Conservation (phyloP, 2,329 filamentous ascomycete genomes). For the Fusarium denticulatum region DNA sequence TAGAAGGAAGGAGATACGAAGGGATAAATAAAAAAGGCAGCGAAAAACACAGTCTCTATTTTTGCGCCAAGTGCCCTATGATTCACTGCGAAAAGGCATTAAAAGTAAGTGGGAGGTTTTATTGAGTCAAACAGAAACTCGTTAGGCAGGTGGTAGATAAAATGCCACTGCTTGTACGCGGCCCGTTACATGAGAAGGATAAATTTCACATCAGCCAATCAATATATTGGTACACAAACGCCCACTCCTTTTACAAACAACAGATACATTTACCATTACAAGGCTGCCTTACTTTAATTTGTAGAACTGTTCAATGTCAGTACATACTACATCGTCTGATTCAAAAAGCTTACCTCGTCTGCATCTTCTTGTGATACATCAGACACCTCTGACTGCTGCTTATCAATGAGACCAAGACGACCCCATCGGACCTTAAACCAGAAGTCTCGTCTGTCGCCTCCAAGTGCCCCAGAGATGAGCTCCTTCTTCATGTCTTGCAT, state of each 20-base stretch:
- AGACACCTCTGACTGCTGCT: slow-evolving; percentile 69
- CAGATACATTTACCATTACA: background rate
- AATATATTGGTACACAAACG: background rate
- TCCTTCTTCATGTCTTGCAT: slow-evolving; percentile 76
- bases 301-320: slow-evolving; percentile 50
- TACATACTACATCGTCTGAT: background rate
- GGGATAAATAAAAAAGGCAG: slow-evolving; percentile 3
- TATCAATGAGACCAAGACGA: slow-evolving; percentile 78
- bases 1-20: background rate
- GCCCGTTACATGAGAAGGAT: background rate
- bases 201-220: slow-evolving; percentile 8
- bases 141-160: background rate
- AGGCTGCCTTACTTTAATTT: slow-evolving; percentile 48
- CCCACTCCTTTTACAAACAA: background rate
- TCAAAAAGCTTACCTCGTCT: slow-evolving; percentile 59
- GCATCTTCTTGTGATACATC: slow-evolving; percentile 76
- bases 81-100: slow-evolving; percentile 6
- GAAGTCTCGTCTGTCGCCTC: slow-evolving; percentile 82
- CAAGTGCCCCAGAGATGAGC: slow-evolving; percentile 74
- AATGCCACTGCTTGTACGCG: background rate
- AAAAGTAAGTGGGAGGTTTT: background rate
- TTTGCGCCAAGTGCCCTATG: background rate
- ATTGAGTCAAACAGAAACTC: background rate
- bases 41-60: background rate
- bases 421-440: slow-evolving; percentile 78